Evolutionary conservation across 495 filamentous ascomycete species (phyloP).

Genomic region (Penicillium soppii): DNA sequence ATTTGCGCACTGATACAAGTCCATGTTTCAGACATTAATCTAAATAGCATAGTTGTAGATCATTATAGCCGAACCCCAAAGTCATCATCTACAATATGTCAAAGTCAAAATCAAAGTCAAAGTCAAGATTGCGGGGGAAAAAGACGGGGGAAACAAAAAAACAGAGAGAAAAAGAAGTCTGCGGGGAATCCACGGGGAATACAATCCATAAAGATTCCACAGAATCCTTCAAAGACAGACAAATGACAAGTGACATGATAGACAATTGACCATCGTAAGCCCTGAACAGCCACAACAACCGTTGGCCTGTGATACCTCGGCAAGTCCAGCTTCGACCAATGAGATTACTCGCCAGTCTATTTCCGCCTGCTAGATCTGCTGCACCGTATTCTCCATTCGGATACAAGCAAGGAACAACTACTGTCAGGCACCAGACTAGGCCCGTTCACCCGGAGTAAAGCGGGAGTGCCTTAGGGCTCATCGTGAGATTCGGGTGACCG

Average conservation of each 20-base stretch:
- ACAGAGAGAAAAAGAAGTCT: neutral
- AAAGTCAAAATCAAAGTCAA: neutral
- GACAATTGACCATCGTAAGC: too few relatives aligned
- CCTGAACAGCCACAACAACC: neutral
- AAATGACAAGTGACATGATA: neutral
- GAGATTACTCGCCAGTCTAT: neutral
- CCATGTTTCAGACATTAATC: neutral
- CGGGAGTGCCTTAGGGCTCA: neutral
- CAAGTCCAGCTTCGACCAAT: constrained; percentile 13
- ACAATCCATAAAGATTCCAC: neutral
- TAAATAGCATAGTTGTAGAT: neutral
- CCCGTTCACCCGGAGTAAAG: neutral
- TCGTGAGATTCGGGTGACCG: neutral
- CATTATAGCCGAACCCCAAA: neutral
- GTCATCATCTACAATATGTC: neutral
- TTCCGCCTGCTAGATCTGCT: neutral
- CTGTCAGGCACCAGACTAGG: constrained; percentile 10
- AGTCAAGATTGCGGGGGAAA: constrained; percentile 8
- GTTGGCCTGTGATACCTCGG: constrained; percentile 23
- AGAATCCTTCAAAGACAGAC: neutral
- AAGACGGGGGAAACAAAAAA: neutral
- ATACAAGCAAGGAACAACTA: too few relatives aligned
- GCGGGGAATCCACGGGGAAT: neutral
- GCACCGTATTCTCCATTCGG: too few relatives aligned
- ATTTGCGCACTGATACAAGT: neutral